Percentiles rank a stretch among this genome's conserved stretches.
phyloP scores from a whole-genome alignment of 371 early-diverging fungal genomes.

The Furculomyces boomerangus region DNA sequence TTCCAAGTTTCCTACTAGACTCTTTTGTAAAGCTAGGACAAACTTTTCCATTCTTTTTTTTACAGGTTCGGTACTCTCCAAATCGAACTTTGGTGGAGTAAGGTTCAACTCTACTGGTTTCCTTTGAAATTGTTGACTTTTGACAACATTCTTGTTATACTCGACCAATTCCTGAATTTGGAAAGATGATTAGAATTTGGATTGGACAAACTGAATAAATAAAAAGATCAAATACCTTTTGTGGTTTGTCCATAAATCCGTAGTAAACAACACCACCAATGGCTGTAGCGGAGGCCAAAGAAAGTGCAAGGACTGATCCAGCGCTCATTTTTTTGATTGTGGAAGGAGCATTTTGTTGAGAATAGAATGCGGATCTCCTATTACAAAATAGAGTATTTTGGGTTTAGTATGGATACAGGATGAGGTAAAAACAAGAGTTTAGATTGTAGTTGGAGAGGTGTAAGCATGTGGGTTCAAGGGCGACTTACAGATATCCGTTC shows the following conservation, averaged over 20 bases:
- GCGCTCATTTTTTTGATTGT: too few relatives aligned
- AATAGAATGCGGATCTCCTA: too few relatives aligned
- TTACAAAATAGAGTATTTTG: too few relatives aligned
- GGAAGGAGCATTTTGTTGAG: too few relatives aligned
- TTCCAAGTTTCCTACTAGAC: slow-evolving; percentile 29
- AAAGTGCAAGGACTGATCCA: background rate
- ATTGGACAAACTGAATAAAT: background rate
- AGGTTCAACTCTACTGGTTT: background rate
- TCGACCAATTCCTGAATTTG: background rate
- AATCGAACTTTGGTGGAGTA: background rate
- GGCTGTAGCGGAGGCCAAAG: background rate
- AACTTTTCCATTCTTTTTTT: slow-evolving; percentile 63
- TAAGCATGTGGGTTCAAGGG: too few relatives aligned
- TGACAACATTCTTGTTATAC: background rate
- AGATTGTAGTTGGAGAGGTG: too few relatives aligned
- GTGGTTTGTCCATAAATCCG: background rate
- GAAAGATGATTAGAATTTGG: background rate
- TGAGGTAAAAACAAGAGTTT: too few relatives aligned
- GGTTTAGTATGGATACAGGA: too few relatives aligned
- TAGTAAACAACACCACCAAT: background rate
- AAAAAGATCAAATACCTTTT: background rate
- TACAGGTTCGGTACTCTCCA: slow-evolving; percentile 30
- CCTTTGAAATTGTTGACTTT: background rate
- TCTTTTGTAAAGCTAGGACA: slow-evolving; percentile 49
- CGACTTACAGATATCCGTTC: too few relatives aligned